These are phyloP conservation scores for Stephanodiscus triporus DNA, from an alignment of 108 stramenopile species.

Conservation along the genomic window DNA sequence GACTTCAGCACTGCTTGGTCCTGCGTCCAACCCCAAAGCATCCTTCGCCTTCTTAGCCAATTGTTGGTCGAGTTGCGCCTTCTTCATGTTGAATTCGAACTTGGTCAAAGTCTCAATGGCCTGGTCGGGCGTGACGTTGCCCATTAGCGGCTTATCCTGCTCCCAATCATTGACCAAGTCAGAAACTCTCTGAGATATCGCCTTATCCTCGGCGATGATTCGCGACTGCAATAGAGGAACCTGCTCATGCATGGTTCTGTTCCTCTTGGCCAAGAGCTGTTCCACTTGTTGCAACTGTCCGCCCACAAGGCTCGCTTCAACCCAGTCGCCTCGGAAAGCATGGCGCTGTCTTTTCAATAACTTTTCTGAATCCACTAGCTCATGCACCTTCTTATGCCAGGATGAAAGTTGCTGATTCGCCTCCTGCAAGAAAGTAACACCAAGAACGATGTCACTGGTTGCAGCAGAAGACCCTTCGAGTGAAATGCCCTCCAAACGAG, in stretches of 20 bases:
- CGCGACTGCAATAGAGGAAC: constrained; percentile 92
- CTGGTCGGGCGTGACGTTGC: constrained; percentile 72
- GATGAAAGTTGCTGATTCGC: constrained; percentile 61
- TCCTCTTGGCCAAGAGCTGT: constrained; percentile 85
- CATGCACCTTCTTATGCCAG: constrained; percentile 71
- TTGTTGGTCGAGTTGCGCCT: constrained; percentile 77
- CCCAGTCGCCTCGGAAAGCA: constrained; percentile 90
- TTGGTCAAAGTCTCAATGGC: constrained; percentile 86
- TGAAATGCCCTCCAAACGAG: constrained; percentile 76
- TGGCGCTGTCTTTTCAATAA: constrained; percentile 89
- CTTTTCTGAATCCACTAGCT: constrained; percentile 79
- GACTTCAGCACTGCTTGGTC: constrained; percentile 60
- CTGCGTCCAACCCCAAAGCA: constrained; percentile 82
- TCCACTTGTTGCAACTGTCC: constrained; percentile 88
- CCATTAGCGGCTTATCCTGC: constrained; percentile 87
- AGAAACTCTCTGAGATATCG: constrained; percentile 68
- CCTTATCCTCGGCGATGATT: constrained; percentile 89
- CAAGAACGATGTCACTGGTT: constrained; percentile 91
- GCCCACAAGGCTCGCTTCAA: constrained; percentile 79
- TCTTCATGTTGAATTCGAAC: constrained; percentile 82
- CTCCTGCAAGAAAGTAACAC: constrained; percentile 93
- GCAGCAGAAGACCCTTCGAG: constrained; percentile 81
- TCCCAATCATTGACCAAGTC: constrained; percentile 84
- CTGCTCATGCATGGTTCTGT: constrained; percentile 89
- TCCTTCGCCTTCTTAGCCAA: constrained; percentile 85